Percentiles rank a stretch among this genome's conserved stretches.
Conservation (phyloP, 352 stramenopile genomes). For the Pilasporangium apinafurcum region DNA sequence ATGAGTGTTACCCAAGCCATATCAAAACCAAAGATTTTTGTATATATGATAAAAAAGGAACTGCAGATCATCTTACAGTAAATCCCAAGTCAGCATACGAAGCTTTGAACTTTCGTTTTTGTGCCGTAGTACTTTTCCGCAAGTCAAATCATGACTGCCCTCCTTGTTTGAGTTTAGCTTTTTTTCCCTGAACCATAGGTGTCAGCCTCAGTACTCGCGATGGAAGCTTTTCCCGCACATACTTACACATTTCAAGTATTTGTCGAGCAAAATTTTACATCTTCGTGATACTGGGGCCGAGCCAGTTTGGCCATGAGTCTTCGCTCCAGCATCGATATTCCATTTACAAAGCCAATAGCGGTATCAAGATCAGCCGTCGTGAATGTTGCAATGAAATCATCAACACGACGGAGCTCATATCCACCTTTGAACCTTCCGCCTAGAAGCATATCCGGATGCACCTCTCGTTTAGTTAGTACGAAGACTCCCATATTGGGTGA, state of each 20-base stretch:
- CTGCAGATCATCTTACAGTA: no score
- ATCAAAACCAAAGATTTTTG: no score
- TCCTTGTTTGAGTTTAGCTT: no score
- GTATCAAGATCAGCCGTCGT: slow-evolving; percentile 18
- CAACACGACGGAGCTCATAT: slow-evolving; percentile 17
- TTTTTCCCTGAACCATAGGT: no score
- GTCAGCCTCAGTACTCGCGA: neutral
- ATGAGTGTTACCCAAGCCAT: no score
- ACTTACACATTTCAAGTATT: slow-evolving; percentile 30
- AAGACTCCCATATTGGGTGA: slow-evolving; percentile 29
- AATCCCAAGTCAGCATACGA: no score
- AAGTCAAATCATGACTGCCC: no score
- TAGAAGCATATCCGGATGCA: slow-evolving; percentile 20
- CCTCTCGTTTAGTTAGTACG: neutral
- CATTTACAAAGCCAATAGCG: slow-evolving; percentile 29
- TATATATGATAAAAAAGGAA: no score
- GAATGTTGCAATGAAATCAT: slow-evolving; percentile 33
- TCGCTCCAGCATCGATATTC: slow-evolving; percentile 20
- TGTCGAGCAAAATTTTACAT: slow-evolving; percentile 46
- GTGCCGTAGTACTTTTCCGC: no score
- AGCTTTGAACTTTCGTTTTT: no score
- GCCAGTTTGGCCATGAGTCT: slow-evolving; percentile 22
- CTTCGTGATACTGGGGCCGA: slow-evolving; percentile 38
- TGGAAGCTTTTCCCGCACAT: slow-evolving; percentile 8
- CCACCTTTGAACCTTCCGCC: slow-evolving; percentile 21